These are phyloP conservation scores for Oleoguttula mirabilis DNA, from an alignment of 495 filamentous ascomycete genomes.

Conservation along the genomic window DNA sequence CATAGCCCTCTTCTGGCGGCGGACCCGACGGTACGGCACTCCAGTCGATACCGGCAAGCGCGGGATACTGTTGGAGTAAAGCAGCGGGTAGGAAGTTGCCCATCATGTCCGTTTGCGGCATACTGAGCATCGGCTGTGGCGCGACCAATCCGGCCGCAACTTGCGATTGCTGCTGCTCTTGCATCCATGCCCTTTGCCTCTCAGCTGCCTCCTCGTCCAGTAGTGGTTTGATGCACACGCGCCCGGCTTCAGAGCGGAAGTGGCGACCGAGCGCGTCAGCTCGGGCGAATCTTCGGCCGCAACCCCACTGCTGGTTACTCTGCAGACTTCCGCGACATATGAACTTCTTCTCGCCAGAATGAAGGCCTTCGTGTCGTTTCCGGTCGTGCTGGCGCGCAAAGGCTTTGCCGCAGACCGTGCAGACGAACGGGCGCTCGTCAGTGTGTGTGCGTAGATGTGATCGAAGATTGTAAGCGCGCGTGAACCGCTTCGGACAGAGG, in stretches of 20 bases:
- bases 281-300: slow-evolving; percentile 82
- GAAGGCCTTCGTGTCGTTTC: slow-evolving; percentile 34
- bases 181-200: slow-evolving; percentile 52
- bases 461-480: slow-evolving; percentile 38
- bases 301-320: slow-evolving; percentile 76
- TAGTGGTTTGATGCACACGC: slow-evolving; percentile 90
- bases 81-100: slow-evolving; percentile 56
- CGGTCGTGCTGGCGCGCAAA: slow-evolving; percentile 36
- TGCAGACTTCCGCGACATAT: slow-evolving; percentile 86
- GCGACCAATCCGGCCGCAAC: slow-evolving; percentile 23
- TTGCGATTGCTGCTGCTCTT: slow-evolving; percentile 48
- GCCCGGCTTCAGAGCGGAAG: slow-evolving; percentile 88
- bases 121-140: slow-evolving; percentile 14
- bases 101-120: slow-evolving; percentile 13
- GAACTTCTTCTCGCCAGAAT: slow-evolving; percentile 56
- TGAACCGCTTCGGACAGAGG: slow-evolving; percentile 38
- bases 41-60: slow-evolving; percentile 75
- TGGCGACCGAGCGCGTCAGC: slow-evolving; percentile 94
- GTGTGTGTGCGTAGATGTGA: slow-evolving; percentile 36
- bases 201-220: slow-evolving; percentile 72
- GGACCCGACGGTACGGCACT: slow-evolving; percentile 36
- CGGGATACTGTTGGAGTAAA: slow-evolving; percentile 82
- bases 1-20: slow-evolving; percentile 52
- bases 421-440: slow-evolving; percentile 37
- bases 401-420: slow-evolving; percentile 83